phyloP scores from a whole-genome alignment of 352 stramenopile genomes.

The Phytopythium mirpurense region DNA sequence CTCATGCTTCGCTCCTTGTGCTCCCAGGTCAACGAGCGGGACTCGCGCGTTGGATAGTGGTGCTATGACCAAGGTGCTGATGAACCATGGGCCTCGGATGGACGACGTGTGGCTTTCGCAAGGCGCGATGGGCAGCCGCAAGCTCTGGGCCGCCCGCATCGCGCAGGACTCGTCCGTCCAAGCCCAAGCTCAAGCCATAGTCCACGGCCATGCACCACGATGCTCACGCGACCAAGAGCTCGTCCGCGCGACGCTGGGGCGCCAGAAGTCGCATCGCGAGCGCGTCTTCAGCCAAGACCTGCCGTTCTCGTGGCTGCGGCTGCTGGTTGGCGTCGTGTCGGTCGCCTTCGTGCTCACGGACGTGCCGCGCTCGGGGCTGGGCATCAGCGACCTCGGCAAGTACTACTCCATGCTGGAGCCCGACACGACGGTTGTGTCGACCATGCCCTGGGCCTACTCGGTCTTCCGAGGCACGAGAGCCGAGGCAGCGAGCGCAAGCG shows the following conservation, averaged over 20 bases:
- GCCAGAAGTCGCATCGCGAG: slow-evolving; percentile 15
- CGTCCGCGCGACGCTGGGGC: slow-evolving; percentile 10
- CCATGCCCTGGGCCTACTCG: slow-evolving; percentile 22
- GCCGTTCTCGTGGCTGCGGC: slow-evolving; percentile 22
- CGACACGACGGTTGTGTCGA: slow-evolving; percentile 19
- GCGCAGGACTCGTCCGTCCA: too few relatives aligned
- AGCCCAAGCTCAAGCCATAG: too few relatives aligned
- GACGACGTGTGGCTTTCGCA: too few relatives aligned
- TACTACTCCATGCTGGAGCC: slow-evolving; percentile 22
- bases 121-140: too few relatives aligned
- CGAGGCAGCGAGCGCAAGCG: slow-evolving; percentile 5
- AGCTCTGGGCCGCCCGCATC: too few relatives aligned
- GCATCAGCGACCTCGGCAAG: slow-evolving; percentile 9
- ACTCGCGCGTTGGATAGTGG: too few relatives aligned
- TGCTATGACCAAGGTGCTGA: background rate
- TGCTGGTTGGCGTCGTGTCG: slow-evolving; percentile 18
- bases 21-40: background rate
- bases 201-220: too few relatives aligned
- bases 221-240: background rate
- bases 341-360: slow-evolving; percentile 25
- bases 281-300: slow-evolving; percentile 21
- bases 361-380: slow-evolving; percentile 23
- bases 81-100: background rate
- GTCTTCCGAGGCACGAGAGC: slow-evolving; percentile 13
- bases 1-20: background rate